Percentiles rank a stretch among this genome's conserved stretches.
phyloP scores from a whole-genome alignment of 768 basidiomycete species.

The Sarcomyxa edulis region DNA sequence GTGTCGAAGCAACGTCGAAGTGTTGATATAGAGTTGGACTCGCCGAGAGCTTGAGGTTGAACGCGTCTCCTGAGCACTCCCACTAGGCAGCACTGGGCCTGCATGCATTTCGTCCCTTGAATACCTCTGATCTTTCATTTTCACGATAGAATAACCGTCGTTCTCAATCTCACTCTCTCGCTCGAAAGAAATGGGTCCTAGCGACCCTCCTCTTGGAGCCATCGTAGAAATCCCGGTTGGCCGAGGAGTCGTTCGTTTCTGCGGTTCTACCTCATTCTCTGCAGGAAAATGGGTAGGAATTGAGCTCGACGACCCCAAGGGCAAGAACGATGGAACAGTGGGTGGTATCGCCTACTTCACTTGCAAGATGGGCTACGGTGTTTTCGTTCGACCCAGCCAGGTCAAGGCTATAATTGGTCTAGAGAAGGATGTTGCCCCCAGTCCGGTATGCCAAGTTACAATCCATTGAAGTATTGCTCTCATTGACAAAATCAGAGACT shows the following conservation, averaged over 20 bases:
- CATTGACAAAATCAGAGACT: slow-evolving; percentile 19
- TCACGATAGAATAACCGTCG: too few species aligned
- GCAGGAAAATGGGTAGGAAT: slow-evolving; percentile 94
- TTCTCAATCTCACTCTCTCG: too few species aligned
- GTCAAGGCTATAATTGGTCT: slow-evolving; percentile 47
- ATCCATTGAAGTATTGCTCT: too few species aligned
- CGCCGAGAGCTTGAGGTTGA: too few species aligned
- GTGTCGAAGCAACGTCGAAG: too few species aligned
- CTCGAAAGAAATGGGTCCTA: slow-evolving; percentile 11
- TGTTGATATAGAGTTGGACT: too few species aligned
- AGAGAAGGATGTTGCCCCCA: too few species aligned
- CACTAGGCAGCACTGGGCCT: too few species aligned
- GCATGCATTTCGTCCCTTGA: too few species aligned
- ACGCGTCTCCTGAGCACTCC: too few species aligned
- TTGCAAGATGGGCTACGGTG: slow-evolving; percentile 72
- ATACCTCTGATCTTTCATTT: too few species aligned
- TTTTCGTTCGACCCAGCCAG: slow-evolving; percentile 86
- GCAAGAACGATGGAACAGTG: slow-evolving; percentile 96
- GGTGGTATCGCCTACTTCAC: slow-evolving; percentile 76
- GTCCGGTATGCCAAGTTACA: too few species aligned
- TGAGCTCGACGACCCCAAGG: slow-evolving; percentile 74
- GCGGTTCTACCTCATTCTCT: slow-evolving; percentile 77
- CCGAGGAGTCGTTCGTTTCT: slow-evolving; percentile 81
- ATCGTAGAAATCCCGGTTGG: slow-evolving; percentile 80
- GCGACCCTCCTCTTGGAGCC: slow-evolving; percentile 49